phyloP scores from a whole-genome alignment of 352 stramenopile genomes.

The Phytophthora lateralis region DNA sequence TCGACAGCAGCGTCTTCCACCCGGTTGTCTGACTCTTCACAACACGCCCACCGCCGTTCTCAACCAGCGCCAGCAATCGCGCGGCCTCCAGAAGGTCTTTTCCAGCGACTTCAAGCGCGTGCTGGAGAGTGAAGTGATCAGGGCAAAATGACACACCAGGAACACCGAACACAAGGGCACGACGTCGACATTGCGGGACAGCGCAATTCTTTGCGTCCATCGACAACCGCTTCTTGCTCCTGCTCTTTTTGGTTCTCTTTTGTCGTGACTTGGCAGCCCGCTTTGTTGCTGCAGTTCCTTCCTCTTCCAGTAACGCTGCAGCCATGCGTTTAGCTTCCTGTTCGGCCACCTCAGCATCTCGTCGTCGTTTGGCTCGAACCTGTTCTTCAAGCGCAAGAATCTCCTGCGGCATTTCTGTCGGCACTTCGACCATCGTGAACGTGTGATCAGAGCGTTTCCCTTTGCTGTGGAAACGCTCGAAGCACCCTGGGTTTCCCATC shows the following conservation, averaged over 20 bases:
- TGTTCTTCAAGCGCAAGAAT: slow-evolving; percentile 62
- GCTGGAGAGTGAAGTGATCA: slow-evolving; percentile 68
- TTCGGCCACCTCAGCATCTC: slow-evolving; percentile 58
- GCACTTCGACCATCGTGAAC: slow-evolving; percentile 41
- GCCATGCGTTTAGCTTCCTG: slow-evolving; percentile 57
- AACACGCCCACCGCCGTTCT: slow-evolving; percentile 25
- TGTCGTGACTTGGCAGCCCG: slow-evolving; percentile 8
- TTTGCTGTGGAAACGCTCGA: slow-evolving; percentile 81
- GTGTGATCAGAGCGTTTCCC: slow-evolving; percentile 68
- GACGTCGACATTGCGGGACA: slow-evolving; percentile 40
- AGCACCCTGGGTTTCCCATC: slow-evolving; percentile 86
- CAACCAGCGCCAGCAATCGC: slow-evolving; percentile 55
- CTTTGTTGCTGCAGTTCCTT: slow-evolving; percentile 21
- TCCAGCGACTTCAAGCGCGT: slow-evolving; percentile 62
- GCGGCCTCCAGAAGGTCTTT: slow-evolving; percentile 64
- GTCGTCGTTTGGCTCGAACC: slow-evolving; percentile 57
- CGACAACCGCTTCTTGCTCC: slow-evolving; percentile 22
- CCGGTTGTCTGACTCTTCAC: slow-evolving; percentile 12
- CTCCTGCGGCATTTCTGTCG: slow-evolving; percentile 40
- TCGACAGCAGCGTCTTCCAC: slow-evolving; percentile 25
- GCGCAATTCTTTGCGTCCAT: slow-evolving; percentile 36
- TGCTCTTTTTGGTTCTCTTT: slow-evolving; percentile 44
- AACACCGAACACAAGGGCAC: slow-evolving; percentile 35
- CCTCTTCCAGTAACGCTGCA: slow-evolving; percentile 44
- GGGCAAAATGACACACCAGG: slow-evolving; percentile 47